Base-by-base conservation (phyloP, 176 grass and related monocot species). In the bread wheat (Triticum aestivum) region DNA sequence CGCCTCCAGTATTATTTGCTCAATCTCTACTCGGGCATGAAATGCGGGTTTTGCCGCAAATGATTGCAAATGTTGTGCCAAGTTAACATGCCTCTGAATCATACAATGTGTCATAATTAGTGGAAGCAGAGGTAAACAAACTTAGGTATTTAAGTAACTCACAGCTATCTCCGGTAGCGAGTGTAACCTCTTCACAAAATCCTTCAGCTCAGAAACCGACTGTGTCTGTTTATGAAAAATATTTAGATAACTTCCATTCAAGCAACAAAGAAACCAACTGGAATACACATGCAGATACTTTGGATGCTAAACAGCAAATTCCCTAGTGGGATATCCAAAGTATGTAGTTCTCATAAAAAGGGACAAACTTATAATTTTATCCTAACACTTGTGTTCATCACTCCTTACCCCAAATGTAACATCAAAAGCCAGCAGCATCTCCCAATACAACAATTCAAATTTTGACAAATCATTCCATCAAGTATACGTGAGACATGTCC, bases 11-110 rank as follows among this genome's bases (percentile, higher is more conserved):
- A 98, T 95, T 38, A 94, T 92, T 83, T 98, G 96, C 69, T 96
- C 96, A 39, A 98, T 95, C 74, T 96, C 93, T 66, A 98, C 75
- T 83, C 88, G 91, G 32, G 91, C 91, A 91, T 94, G 93, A 82
- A 98, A 98, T 15, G 93, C 95, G 37, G 91, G 91, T 77, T 98
- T 96, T 78, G 86, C 82, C 67, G 96, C 94, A 85, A 95, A 98
- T 42, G 93, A 98, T 98, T 98, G 88, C 92, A 98, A 92, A 88
- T 98, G 93, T 92, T 96, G 93, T 54, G 96, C 93, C 49, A 98
- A 88, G 89, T 98, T 93, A 76, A 98, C 92, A 88, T 98, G 96
- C 71, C 96, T 94, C 96, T 98, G 81, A 20, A 81, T 65, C 45
- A 87, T 61, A 56, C 5, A 75, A 78, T 44, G 41, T 61, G 61